Percentiles rank a stretch among this genome's conserved stretches.
phyloP scores from a whole-genome alignment of 2,329 filamentous ascomycete genomes.

The Helicocarpus griseus region DNA sequence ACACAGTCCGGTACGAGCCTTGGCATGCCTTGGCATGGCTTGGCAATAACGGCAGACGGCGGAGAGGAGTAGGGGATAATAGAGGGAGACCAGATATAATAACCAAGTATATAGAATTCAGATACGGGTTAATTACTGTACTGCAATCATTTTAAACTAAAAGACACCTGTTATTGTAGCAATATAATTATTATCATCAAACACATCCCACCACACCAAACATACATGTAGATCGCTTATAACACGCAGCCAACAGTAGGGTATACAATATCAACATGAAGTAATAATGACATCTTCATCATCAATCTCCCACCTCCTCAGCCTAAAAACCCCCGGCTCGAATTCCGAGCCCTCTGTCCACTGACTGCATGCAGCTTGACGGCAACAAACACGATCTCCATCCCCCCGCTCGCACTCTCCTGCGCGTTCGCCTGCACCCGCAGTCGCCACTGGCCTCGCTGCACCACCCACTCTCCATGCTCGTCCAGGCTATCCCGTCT shows the following conservation, averaged over 20 bases:
- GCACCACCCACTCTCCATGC: slow-evolving; percentile 50
- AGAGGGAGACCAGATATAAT: no score
- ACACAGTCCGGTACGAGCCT: no score
- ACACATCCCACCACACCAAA: no score
- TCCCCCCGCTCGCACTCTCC: slow-evolving; percentile 33
- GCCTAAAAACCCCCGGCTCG: slow-evolving; percentile 51
- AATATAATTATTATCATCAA: no score
- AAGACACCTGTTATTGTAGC: no score
- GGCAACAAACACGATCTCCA: slow-evolving; percentile 64
- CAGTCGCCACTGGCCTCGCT: slow-evolving; percentile 62
- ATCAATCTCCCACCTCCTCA: not conserved
- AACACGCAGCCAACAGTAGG: no score
- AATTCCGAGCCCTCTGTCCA: slow-evolving; percentile 58
- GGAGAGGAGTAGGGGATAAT: no score
- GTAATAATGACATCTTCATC: not conserved
- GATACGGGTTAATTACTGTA: no score
- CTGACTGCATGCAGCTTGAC: slow-evolving; percentile 68
- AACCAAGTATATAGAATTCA: no score
- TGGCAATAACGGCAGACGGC: no score
- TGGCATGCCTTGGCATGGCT: not conserved
- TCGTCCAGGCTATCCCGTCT: slow-evolving; percentile 37
- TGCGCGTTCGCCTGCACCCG: slow-evolving; percentile 46
- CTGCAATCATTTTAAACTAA: no score
- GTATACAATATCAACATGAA: not conserved
- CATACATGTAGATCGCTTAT: no score